These are phyloP conservation scores for Nicotiana attenuata DNA, from an alignment of 257 asterid species.

Conservation along the genomic window DNA sequence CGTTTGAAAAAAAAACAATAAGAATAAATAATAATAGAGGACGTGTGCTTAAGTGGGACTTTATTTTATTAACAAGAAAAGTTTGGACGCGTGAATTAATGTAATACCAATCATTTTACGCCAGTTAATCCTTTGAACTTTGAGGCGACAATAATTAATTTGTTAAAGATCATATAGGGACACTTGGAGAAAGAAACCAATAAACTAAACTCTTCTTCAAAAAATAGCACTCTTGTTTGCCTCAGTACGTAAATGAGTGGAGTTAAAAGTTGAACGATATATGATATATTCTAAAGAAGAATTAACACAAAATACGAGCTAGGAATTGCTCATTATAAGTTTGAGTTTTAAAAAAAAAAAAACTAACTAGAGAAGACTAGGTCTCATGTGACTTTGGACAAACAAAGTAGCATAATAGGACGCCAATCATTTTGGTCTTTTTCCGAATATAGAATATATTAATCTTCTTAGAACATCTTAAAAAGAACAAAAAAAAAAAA, in stretches of 20 bases:
- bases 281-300: no score
- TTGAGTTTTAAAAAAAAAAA: no score
- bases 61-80: background rate
- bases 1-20: background rate
- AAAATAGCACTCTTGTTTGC: background rate
- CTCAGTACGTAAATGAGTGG: background rate
- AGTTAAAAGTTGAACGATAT: no score
- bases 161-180: background rate
- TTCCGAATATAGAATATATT: background rate
- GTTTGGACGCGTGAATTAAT: background rate
- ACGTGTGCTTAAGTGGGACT: no score
- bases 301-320: no score
- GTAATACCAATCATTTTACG: background rate
- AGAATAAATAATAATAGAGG: background rate
- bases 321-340: no score
- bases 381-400: no score
- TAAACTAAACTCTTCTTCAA: background rate
- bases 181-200: background rate
- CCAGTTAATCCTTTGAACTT: background rate
- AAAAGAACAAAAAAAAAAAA: no score
- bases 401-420: no score
- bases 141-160: background rate
- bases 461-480: background rate
- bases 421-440: no score
- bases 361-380: no score